Base-by-base conservation (phyloP, 1,284 basidiomycete genomes). In the Pisolithus thermaeus region DNA sequence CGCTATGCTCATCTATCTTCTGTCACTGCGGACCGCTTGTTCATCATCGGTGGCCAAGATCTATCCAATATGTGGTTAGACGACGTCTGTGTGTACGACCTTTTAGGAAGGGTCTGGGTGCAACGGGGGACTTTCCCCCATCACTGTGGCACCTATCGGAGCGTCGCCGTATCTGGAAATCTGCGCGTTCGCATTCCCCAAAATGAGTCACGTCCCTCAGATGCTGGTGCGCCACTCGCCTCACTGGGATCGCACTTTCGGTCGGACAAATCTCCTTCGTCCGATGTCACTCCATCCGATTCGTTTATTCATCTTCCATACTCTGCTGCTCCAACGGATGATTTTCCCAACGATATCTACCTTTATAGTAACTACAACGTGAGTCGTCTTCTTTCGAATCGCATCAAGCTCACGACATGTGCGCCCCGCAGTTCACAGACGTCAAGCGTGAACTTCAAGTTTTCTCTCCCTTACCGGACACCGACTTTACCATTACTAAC, bases 21-120 rank as follows among this genome's bases (percentile, higher is more conserved):
- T 8, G 78, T 95, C 40, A 87, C 90, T 9, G 77, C 85, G 6
- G 83, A 89, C 64, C 79, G 85, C 38, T 79, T 98, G n/a, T 87
- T 95, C 68, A 80, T 98, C 61, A 92, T 96, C 49, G 95, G 95
- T 8, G 95, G 95, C 3, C 95, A 97, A 66, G 91, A 97, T 65
- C 81, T 91, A 58, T 83, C 80, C 55, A 94, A 92, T 64, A 85
- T 90, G 43, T 92, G 91, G 87, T 74, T 93, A n/a, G 90, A 95
- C 66, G 92, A 96, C 59, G 80, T 94, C 52, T 89, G 90, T 66
- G 85, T 93, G 9, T 93, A 87, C 58, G 91, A 97, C 66, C 76
- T 97, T 27, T 63, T 75, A 18, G 68, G 73, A 6, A 80, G 80
- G 60, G 73, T 78, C 1, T 97, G 94, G 93, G 78, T 90, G 0